These are phyloP conservation scores for Cystobasidium onofrii DNA, from an alignment of 768 basidiomycete species.

Conservation along the genomic window DNA sequence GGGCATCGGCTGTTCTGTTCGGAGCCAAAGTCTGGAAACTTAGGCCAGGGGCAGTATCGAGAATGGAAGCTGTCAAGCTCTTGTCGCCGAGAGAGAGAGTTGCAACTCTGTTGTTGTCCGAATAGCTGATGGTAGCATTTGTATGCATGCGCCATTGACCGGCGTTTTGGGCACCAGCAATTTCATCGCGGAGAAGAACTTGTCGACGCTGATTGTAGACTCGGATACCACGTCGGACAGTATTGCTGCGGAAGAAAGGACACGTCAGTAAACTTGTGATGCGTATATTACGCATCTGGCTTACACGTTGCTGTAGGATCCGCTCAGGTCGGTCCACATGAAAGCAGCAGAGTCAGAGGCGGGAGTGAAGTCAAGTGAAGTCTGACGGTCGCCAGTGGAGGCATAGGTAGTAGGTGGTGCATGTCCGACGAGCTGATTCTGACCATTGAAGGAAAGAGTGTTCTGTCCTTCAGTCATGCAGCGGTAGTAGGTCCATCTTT, in stretches of 20 bases:
- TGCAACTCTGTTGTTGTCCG: constrained; percentile 57
- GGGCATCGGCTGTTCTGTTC: constrained; percentile 20
- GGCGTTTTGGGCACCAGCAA: constrained; percentile 50
- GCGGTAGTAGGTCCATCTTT: constrained; percentile 85
- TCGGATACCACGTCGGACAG: constrained; percentile 76
- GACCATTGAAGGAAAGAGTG: constrained; percentile 65
- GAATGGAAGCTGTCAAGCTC: constrained; percentile 59
- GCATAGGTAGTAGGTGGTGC: constrained; percentile 57
- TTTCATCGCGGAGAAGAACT: constrained; percentile 88
- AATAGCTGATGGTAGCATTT: constrained; percentile 66
- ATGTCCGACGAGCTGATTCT: constrained; percentile 67
- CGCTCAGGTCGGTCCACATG: constrained; percentile 67
- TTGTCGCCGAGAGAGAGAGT: constrained; percentile 65
- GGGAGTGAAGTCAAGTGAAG: constrained; percentile 69
- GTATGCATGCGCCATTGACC: constrained; percentile 56
- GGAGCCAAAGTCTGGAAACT: constrained; percentile 52
- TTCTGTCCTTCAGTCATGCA: constrained; percentile 98
- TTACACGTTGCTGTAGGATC: constrained; percentile 47
- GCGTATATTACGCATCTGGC: not conserved
- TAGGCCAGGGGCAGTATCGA: constrained; percentile 62
- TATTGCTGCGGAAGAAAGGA: constrained; percentile 51
- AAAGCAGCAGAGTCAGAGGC: constrained; percentile 63
- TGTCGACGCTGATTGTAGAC: constrained; percentile 73
- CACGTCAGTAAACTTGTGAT: no score
- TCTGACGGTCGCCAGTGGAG: constrained; percentile 59